These are phyloP conservation scores for Ogataea henricii DNA, from an alignment of 805 yeast genomes.

Conservation along the genomic window DNA sequence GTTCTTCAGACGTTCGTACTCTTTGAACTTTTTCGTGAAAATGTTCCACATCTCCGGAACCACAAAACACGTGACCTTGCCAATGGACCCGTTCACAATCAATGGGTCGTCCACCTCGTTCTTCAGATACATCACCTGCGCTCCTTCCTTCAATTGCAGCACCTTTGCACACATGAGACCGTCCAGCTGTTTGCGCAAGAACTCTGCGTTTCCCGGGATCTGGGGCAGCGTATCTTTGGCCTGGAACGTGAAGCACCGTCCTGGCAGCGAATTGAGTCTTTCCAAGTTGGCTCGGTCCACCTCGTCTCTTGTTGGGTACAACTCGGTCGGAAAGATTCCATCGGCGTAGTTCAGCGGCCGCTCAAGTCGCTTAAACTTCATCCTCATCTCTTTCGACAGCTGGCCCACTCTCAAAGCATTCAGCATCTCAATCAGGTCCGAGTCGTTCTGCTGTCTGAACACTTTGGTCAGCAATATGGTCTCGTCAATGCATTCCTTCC, in stretches of 20 bases:
- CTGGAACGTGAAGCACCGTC: slow-evolving; percentile 45
- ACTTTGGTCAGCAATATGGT: slow-evolving; percentile 77
- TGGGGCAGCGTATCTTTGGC: slow-evolving; percentile 43
- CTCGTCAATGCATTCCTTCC: slow-evolving; percentile 64
- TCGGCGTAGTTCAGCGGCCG: slow-evolving; percentile 62
- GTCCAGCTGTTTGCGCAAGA: slow-evolving; percentile 26
- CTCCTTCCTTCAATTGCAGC: slow-evolving; percentile 72
- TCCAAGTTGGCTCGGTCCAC: slow-evolving; percentile 73
- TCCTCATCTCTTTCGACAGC: slow-evolving; percentile 50
- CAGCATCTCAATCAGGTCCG: slow-evolving; percentile 71
- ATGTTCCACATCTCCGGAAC: slow-evolving; percentile 30
- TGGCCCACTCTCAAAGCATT: slow-evolving; percentile 79
- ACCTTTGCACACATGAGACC: slow-evolving; percentile 69
- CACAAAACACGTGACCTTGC: slow-evolving; percentile 64
- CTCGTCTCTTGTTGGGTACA: slow-evolving; percentile 83
- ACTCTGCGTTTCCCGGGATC: slow-evolving; percentile 9
- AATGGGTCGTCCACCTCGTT: slow-evolving; percentile 62
- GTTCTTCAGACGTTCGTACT: slow-evolving; percentile 22
- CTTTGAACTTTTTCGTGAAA: slow-evolving; percentile 28
- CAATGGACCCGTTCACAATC: slow-evolving; percentile 90
- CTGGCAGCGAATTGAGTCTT: slow-evolving; percentile 51
- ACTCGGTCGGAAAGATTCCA: slow-evolving; percentile 85
- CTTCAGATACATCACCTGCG: slow-evolving; percentile 93
- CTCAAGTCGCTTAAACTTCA: slow-evolving; percentile 52
- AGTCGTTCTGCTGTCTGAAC: slow-evolving; percentile 86